Evolutionary conservation across 495 filamentous ascomycete genomes (phyloP).

Genomic region (Xanthoparmelia taractica): DNA sequence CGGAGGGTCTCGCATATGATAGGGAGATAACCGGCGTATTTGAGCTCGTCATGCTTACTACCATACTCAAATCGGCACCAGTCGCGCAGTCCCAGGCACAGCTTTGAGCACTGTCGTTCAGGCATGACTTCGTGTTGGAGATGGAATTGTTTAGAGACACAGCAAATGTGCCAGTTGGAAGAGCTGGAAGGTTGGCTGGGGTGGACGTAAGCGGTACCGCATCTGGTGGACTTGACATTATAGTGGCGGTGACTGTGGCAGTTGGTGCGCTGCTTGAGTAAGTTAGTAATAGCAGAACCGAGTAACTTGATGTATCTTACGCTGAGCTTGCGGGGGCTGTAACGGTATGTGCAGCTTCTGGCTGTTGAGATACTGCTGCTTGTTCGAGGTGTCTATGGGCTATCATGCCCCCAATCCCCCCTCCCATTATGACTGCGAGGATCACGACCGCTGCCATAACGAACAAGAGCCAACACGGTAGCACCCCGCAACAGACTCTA

Average conservation of each 20-base stretch:
- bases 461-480: slow-evolving; percentile 62
- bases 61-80: slow-evolving; percentile 36
- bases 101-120: slow-evolving; percentile 50
- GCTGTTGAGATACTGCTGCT: slow-evolving; percentile 1
- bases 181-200: slow-evolving; percentile 47
- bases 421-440: slow-evolving; percentile 49
- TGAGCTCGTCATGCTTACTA: slow-evolving; percentile 24
- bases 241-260: slow-evolving; percentile 44
- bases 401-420: slow-evolving; percentile 53
- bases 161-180: slow-evolving; percentile 58
- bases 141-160: slow-evolving; percentile 51
- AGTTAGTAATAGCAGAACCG: slow-evolving; percentile 12
- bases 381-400: slow-evolving; percentile 23
- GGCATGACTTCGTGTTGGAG: slow-evolving; percentile 56
- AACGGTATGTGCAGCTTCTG: slow-evolving; percentile 6
- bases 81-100: slow-evolving; percentile 63
- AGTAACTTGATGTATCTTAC: slow-evolving; percentile 26
- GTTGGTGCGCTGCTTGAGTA: slow-evolving; percentile 20
- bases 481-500: slow-evolving; percentile 50
- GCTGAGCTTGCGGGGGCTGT: slow-evolving; percentile 29
- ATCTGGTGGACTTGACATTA: slow-evolving; percentile 51
- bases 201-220: slow-evolving; percentile 52
- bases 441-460: slow-evolving; percentile 47
- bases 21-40: slow-evolving; percentile 29
- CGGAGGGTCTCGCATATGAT: slow-evolving; percentile 31